A percentile compares a stretch with the other conserved stretches of the same genome.
These are phyloP conservation scores for Davidsoniella eucalypti DNA, from an alignment of 2,329 filamentous ascomycete genomes.

Conservation along the genomic window DNA sequence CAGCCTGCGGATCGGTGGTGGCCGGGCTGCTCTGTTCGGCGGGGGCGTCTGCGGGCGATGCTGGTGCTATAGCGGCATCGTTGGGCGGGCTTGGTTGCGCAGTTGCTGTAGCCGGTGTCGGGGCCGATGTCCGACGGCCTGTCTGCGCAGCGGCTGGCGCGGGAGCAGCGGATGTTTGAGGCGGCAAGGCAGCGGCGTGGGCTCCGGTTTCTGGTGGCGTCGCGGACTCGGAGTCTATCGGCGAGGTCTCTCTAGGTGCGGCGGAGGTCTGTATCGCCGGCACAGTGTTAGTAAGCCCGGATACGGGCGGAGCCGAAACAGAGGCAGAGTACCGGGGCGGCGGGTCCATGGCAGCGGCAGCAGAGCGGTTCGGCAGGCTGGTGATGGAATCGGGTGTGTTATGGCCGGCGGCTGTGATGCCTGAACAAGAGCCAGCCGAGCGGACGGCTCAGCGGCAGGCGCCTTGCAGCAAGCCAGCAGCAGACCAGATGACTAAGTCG, in stretches of 20 bases:
- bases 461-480: no score
- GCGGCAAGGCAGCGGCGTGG: not conserved
- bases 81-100: not conserved
- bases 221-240: not conserved
- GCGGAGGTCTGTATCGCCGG: not conserved
- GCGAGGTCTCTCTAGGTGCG: not conserved
- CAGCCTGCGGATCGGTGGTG: not conserved
- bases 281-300: not conserved
- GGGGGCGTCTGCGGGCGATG: not conserved
- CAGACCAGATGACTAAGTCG: no score
- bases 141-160: not conserved
- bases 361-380: not conserved
- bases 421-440: no score
- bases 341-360: constrained; percentile 3
- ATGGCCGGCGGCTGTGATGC: no score
- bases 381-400: not conserved
- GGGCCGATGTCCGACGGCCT: not conserved
- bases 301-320: not conserved
- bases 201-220: not conserved
- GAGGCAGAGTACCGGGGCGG: constrained; percentile 9
- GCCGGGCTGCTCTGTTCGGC: not conserved
- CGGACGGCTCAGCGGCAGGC: no score
- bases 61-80: not conserved
- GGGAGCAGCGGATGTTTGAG: not conserved
- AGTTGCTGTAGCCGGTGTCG: not conserved